Evolutionary conservation across 805 yeast species (phyloP).

Genomic region (Metschnikowia similis): DNA sequence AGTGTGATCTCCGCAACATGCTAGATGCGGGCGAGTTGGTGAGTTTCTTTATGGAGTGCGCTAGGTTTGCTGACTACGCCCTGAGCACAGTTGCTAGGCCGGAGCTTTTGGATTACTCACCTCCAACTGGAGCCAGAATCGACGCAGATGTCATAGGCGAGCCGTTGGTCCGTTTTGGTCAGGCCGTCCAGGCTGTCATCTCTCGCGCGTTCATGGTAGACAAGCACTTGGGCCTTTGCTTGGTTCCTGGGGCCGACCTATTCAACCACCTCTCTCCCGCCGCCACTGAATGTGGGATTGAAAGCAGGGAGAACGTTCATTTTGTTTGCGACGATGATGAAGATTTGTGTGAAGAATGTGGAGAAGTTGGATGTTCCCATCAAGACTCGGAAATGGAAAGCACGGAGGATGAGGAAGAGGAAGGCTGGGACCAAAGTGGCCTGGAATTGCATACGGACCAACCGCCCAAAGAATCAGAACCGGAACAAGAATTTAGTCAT

Average conservation of each 20-base stretch:
- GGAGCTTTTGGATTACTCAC: constrained; percentile 21
- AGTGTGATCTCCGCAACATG: constrained; percentile 56
- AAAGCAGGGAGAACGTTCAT: constrained; percentile 46
- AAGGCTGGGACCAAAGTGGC: neutral
- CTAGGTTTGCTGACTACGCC: constrained; percentile 37
- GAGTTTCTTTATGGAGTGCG: constrained; percentile 35
- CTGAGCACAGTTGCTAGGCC: constrained; percentile 33
- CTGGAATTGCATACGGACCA: no score
- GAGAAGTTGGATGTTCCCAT: constrained; percentile 16
- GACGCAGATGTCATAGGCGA: constrained; percentile 7
- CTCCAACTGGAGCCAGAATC: neutral
- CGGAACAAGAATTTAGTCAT: constrained; percentile 6
- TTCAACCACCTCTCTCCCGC: constrained; percentile 64
- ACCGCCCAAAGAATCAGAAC: constrained; percentile 1
- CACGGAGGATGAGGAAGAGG: constrained; percentile 9
- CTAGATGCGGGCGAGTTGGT: constrained; percentile 45
- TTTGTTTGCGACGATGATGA: constrained; percentile 23
- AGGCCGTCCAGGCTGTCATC: constrained; percentile 56
- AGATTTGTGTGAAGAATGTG: constrained; percentile 16
- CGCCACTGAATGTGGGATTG: constrained; percentile 9
- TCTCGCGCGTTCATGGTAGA: constrained; percentile 83
- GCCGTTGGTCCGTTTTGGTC: constrained; percentile 47
- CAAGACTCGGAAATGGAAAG: constrained; percentile 9
- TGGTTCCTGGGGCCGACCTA: constrained; percentile 90
- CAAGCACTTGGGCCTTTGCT: constrained; percentile 62